Conservation (phyloP, 2,329 filamentous ascomycete genomes). For the Colletotrichum sp. region DNA sequence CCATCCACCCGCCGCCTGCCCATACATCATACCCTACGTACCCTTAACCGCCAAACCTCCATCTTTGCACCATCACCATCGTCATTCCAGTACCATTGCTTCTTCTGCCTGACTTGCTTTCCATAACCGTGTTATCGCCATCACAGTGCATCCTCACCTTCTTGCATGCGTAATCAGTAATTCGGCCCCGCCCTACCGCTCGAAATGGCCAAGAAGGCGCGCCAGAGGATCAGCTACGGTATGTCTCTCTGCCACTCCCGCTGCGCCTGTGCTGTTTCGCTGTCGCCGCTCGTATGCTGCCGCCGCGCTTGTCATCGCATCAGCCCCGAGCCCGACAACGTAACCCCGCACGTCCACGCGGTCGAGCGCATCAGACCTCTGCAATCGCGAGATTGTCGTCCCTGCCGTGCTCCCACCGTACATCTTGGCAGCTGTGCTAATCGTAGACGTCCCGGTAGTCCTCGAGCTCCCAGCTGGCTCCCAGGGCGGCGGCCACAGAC, state of each 20-base stretch:
- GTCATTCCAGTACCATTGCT: not conserved
- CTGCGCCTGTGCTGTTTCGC: not conserved
- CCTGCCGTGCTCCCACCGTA: not conserved
- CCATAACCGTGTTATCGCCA: not conserved
- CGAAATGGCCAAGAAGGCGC: slow-evolving; percentile 70
- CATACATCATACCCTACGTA: slow-evolving; percentile 2
- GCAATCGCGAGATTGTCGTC: not conserved
- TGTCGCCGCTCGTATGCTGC: not conserved
- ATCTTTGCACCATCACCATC: slow-evolving; percentile 10
- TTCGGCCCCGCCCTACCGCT: slow-evolving; percentile 13
- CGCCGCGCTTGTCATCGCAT: not conserved
- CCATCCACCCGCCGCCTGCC: not conserved
- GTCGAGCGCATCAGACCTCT: not conserved
- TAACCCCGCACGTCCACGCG: slow-evolving; percentile 4
- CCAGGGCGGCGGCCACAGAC: slow-evolving; percentile 78
- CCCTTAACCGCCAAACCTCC: not conserved
- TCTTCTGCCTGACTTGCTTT: not conserved
- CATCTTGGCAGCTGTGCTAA: not conserved
- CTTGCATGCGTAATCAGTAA: slow-evolving; percentile 17
- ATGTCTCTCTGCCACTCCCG: slow-evolving; percentile 26
- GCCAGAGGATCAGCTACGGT: slow-evolving; percentile 76
- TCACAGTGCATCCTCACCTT: not conserved
- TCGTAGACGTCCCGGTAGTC: slow-evolving; percentile 43
- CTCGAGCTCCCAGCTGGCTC: slow-evolving; percentile 61
- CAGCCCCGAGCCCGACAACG: not conserved